Evolutionary conservation across 768 basidiomycete genomes (phyloP).

Genomic region (Strobilomyces confusus): DNA sequence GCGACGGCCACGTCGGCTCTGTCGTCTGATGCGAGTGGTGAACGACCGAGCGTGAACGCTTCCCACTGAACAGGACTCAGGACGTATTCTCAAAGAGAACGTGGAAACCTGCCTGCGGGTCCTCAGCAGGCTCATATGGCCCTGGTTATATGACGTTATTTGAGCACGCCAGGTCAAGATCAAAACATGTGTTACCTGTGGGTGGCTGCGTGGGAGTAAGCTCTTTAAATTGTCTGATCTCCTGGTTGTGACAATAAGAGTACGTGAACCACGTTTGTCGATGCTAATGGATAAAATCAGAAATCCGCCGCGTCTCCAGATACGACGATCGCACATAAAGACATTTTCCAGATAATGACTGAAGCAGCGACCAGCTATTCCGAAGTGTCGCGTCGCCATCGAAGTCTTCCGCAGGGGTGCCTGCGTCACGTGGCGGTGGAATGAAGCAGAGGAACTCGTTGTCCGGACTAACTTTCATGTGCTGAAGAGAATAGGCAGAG

Average conservation of each 20-base stretch:
- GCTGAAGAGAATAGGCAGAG: slow-evolving; percentile 56
- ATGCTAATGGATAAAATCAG: slow-evolving; percentile 48
- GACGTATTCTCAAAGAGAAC: slow-evolving; percentile 21
- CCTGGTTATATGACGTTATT: slow-evolving; percentile 40
- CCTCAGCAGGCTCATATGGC: slow-evolving; percentile 77
- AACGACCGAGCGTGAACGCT: slow-evolving; percentile 73
- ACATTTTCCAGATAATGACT: slow-evolving; percentile 74
- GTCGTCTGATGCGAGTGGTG: slow-evolving; percentile 55
- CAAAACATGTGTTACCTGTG: slow-evolving; percentile 47
- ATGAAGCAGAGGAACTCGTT: slow-evolving; percentile 77
- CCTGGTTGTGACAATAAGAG: slow-evolving; percentile 90
- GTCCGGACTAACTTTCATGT: slow-evolving; percentile 68
- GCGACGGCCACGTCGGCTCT: slow-evolving; percentile 64
- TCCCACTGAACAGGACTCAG: slow-evolving; percentile 52
- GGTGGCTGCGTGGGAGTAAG: slow-evolving; percentile 59
- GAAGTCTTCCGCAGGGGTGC: slow-evolving; percentile 47
- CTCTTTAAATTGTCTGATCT: slow-evolving; percentile 96
- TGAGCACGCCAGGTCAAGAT: slow-evolving; percentile 21
- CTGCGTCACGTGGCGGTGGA: slow-evolving; percentile 53
- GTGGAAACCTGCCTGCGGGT: slow-evolving; percentile 61
- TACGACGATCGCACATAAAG: slow-evolving; percentile 67
- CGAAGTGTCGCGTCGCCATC: slow-evolving; percentile 62
- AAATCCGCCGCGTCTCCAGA: slow-evolving; percentile 24
- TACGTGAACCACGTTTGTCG: slow-evolving; percentile 97
- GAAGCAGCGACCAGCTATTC: slow-evolving; percentile 78